A percentile compares a stretch with the other conserved stretches of the same genome.
phyloP scores from a whole-genome alignment of 2,329 filamentous ascomycete genomes.

The Hysterium pulicare region DNA sequence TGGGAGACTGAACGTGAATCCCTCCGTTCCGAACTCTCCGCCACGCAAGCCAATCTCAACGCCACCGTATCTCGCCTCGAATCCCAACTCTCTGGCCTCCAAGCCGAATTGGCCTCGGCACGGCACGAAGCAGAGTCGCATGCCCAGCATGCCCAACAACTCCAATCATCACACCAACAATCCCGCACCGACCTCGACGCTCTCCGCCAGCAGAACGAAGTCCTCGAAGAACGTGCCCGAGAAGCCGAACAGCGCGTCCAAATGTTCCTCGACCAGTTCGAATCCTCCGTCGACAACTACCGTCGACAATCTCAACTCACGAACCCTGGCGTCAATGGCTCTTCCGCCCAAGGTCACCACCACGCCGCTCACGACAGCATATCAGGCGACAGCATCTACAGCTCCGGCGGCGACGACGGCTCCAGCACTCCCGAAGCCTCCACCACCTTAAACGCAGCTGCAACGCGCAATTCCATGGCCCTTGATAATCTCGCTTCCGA shows the following conservation, averaged over 20 bases:
- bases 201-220: conserved; percentile 74
- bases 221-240: conserved; percentile 77
- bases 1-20: conserved; percentile 73
- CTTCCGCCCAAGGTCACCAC: conserved; percentile 39
- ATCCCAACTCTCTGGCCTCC: conserved; percentile 64
- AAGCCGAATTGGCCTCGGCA: conserved; percentile 63
- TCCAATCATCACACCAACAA: conserved; percentile 54
- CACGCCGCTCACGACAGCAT: conserved; percentile 56
- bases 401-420: conserved; percentile 33
- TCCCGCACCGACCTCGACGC: conserved; percentile 70
- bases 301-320: conserved; percentile 64
- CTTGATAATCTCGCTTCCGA: conserved; percentile 90
- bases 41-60: conserved; percentile 66
- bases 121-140: conserved; percentile 68
- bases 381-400: conserved; percentile 52
- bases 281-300: conserved; percentile 90
- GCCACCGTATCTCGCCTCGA: conserved; percentile 67
- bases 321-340: conserved; percentile 28
- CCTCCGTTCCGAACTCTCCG: conserved; percentile 66
- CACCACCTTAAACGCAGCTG: conserved; percentile 22
- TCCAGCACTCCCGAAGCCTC: conserved; percentile 31
- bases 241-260: conserved; percentile 94
- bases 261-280: conserved; percentile 89
- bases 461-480: conserved; percentile 61
- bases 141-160: conserved; percentile 46